Conservation (phyloP, 345 rosid genomes). For the Brassica nigra region DNA sequence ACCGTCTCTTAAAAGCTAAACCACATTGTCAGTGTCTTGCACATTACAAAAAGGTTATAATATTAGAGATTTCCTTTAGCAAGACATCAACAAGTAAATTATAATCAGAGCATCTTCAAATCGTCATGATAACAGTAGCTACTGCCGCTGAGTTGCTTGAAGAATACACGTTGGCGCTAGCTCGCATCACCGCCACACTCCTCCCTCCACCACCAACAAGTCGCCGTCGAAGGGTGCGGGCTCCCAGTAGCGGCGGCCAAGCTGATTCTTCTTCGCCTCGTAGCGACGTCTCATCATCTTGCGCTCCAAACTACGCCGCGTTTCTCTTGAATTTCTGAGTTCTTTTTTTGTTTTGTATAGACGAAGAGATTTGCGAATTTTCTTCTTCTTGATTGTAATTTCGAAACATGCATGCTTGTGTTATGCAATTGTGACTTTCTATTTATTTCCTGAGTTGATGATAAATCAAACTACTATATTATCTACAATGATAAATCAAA, state of each 20-base stretch:
- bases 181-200: constrained; percentile 40
- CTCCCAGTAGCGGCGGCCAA: constrained; percentile 23
- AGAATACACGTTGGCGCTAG: constrained; percentile 42
- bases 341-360: constrained; percentile 2
- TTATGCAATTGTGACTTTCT: constrained; percentile 2
- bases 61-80: background rate
- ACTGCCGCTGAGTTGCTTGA: constrained; percentile 45
- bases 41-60: background rate
- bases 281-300: constrained; percentile 23
- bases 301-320: constrained; percentile 38
- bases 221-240: constrained; percentile 31
- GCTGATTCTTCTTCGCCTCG: constrained; percentile 30
- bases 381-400: constrained; percentile 28
- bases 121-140: constrained; percentile 39
- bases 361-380: constrained; percentile 22
- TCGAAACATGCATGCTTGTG: background rate
- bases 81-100: background rate
- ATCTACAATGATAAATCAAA: background rate
- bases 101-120: background rate
- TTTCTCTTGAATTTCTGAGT: constrained; percentile 37
- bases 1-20: constrained; percentile 15
- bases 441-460: constrained; percentile 1
- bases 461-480: background rate
- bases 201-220: constrained; percentile 35
- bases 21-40: constrained; percentile 27